Conservation (phyloP, 2,329 filamentous ascomycete species). For the Sporothrix schenckii region DNA sequence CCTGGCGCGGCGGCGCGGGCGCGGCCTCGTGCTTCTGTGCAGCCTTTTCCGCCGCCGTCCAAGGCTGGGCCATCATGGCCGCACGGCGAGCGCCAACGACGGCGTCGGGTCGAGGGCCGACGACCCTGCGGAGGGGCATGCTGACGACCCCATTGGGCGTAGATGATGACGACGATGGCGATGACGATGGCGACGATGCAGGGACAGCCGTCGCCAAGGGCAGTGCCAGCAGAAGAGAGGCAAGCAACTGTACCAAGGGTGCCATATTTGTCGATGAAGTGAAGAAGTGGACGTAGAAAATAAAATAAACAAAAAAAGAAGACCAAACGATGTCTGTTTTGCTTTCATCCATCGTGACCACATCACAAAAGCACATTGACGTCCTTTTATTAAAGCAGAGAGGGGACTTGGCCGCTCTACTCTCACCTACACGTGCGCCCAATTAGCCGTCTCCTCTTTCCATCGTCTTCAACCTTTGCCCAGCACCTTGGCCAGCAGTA, state of each 20-base stretch:
- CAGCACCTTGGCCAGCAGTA: not conserved
- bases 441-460: conserved; percentile 26
- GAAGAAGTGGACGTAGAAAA: too few relatives aligned
- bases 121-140: conserved; percentile 19
- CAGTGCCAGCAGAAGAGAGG: conserved; percentile 11
- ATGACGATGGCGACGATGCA: too few relatives aligned
- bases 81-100: not conserved
- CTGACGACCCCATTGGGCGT: conserved; percentile 45
- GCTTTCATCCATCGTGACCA: not conserved
- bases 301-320: not conserved
- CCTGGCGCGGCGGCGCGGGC: not conserved
- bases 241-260: not conserved
- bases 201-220: conserved; percentile 15
- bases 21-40: not conserved
- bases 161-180: not conserved
- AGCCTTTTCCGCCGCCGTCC: not conserved
- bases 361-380: not conserved
- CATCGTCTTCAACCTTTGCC: not conserved
- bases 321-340: too few relatives aligned
- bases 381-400: not conserved
- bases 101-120: not conserved
- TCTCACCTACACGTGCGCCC: not conserved
- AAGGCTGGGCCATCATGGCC: not conserved
- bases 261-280: not conserved
- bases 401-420: not conserved